phyloP scores from a whole-genome alignment of 1,284 basidiomycete genomes.

The Tilletia caries region DNA sequence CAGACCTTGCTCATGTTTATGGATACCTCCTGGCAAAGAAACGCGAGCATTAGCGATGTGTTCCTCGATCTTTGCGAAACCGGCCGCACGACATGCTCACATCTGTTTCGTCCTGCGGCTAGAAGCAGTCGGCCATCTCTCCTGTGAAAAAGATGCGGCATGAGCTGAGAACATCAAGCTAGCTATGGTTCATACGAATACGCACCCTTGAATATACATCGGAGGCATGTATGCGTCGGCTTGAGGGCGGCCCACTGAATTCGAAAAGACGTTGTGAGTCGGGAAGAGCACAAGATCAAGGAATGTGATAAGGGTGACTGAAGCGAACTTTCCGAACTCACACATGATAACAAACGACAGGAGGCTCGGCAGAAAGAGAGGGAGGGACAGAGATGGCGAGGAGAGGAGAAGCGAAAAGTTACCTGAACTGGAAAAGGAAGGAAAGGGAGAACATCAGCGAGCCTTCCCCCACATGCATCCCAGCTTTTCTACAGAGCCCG shows the following conservation, averaged over 20 bases:
- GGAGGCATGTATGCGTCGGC: background rate
- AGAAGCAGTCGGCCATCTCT: background rate
- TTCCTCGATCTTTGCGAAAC: background rate
- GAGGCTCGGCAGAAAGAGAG: too few species aligned
- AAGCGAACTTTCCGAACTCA: too few species aligned
- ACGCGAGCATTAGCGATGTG: too few species aligned
- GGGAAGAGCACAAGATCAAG: background rate
- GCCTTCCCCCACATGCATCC: too few species aligned
- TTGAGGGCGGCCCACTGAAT: background rate
- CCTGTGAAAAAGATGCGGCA: background rate
- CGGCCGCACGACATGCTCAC: background rate
- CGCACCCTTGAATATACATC: background rate
- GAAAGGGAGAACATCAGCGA: too few species aligned
- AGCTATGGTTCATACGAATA: background rate
- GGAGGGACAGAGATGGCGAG: too few species aligned
- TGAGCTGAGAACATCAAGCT: background rate
- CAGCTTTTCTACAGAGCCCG: too few species aligned
- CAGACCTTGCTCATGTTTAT: conserved; percentile 1
- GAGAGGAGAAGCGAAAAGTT: too few species aligned
- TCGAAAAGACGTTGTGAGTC: background rate
- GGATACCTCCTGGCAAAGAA: background rate
- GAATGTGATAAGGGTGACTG: background rate
- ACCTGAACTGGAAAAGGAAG: too few species aligned
- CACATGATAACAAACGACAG: too few species aligned
- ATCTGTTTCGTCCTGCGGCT: background rate